phyloP scores from a whole-genome alignment of 495 filamentous ascomycete species.

The Penicillium salamii region DNA sequence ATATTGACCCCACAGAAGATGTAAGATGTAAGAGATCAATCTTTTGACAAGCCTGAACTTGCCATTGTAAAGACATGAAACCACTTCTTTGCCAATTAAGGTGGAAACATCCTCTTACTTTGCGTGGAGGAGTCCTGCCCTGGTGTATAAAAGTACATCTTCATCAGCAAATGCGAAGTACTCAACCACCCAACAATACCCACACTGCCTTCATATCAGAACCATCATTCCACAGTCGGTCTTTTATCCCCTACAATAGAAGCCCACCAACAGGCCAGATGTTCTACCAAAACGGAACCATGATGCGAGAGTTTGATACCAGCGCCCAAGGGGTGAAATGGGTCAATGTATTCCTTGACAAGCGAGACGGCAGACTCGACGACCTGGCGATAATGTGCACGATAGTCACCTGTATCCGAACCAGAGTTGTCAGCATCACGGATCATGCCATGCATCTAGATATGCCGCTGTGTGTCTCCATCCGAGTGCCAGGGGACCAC shows the following conservation, averaged over 20 bases:
- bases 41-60: not conserved
- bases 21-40: not conserved
- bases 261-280: not conserved
- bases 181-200: no score
- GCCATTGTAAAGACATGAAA: slow-evolving; percentile 2
- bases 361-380: not conserved
- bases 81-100: not conserved
- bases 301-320: not conserved
- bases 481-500: slow-evolving; percentile 1
- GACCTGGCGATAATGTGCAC: slow-evolving; percentile 2
- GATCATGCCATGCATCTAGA: slow-evolving; percentile 1
- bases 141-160: not conserved
- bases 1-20: not conserved
- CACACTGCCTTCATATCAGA: no score
- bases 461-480: not conserved
- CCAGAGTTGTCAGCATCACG: slow-evolving; percentile 3
- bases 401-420: slow-evolving; percentile 3
- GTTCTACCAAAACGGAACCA: slow-evolving; percentile 4
- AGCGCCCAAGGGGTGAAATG: not conserved
- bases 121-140: slow-evolving; percentile 1
- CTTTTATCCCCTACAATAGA: no score
- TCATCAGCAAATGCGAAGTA: not conserved
- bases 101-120: not conserved
- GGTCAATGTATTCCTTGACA: slow-evolving; percentile 5
- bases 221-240: no score